phyloP scores from a whole-genome alignment of 176 grass and related monocot genomes.

The Olyra latifolia region DNA sequence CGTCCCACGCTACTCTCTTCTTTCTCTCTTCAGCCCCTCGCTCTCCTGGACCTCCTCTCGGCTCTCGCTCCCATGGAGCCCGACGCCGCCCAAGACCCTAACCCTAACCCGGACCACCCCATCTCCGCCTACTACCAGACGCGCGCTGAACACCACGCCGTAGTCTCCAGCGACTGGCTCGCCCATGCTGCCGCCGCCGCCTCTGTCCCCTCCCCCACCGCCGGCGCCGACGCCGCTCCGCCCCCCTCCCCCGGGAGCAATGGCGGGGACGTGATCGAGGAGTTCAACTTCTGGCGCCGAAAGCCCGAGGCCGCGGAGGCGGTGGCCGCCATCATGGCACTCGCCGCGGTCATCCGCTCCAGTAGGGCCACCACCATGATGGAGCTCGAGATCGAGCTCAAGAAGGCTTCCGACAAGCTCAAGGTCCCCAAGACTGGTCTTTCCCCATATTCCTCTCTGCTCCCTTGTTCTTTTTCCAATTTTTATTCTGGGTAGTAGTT shows the following conservation, averaged over 20 bases:
- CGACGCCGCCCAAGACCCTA: conserved; percentile 49
- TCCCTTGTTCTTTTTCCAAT: neutral
- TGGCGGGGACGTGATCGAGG: conserved; percentile 74
- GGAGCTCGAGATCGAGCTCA: conserved; percentile 98
- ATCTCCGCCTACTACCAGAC: conserved; percentile 99
- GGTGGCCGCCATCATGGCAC: conserved; percentile 93
- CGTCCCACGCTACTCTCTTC: neutral
- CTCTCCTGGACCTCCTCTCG: neutral
- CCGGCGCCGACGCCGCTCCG: neutral
- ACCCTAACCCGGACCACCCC: conserved; percentile 39
- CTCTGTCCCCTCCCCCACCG: neutral
- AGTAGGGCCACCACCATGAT: conserved; percentile 97
- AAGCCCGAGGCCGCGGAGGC: conserved; percentile 93
- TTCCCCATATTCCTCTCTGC: neutral
- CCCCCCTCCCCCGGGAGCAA: conserved; percentile 17
- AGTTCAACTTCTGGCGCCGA: conserved; percentile 95
- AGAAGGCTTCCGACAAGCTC: conserved; percentile 87
- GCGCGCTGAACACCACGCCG: conserved; percentile 83
- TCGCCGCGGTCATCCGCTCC: conserved; percentile 80
- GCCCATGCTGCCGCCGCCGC: conserved; percentile 69
- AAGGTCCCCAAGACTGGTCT: conserved; percentile 41
- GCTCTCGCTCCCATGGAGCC: conserved; percentile 46
- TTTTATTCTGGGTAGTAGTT: neutral
- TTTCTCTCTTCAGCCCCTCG: neutral
- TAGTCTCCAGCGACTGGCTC: conserved; percentile 84